Conservation (phyloP, 2,329 filamentous ascomycete species). For the Talaromyces verruculosus region DNA sequence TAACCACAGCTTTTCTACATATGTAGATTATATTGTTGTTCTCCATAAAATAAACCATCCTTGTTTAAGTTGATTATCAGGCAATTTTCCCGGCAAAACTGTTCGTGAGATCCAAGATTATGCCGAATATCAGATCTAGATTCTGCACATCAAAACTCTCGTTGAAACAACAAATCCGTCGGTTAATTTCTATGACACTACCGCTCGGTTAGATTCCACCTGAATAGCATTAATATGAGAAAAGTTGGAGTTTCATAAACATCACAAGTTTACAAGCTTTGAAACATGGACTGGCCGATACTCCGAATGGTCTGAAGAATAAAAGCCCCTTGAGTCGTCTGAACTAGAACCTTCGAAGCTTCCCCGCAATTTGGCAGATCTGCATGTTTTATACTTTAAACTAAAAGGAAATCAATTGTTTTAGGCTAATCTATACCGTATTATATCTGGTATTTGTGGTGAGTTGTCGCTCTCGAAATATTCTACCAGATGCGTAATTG, state of each 20-base stretch:
- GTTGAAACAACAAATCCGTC: neutral
- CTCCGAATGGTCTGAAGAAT: neutral
- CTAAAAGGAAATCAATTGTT: neutral
- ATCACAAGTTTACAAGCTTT: neutral
- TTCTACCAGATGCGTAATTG: neutral
- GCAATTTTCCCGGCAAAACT: neutral
- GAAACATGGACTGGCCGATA: neutral
- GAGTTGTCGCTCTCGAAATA: neutral
- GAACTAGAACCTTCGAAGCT: neutral
- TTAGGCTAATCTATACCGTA: neutral
- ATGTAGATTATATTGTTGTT: neutral
- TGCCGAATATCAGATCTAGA: neutral
- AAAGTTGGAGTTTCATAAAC: neutral
- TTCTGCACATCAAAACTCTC: neutral
- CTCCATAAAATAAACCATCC: neutral
- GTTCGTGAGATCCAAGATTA: neutral
- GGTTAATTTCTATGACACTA: neutral
- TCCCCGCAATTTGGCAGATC: neutral
- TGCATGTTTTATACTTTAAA: neutral
- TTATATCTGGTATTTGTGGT: neutral
- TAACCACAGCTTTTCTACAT: neutral
- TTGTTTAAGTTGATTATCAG: neutral
- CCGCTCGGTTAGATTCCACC: neutral
- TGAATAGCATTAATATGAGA: neutral
- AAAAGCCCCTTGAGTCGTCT: neutral